These are phyloP conservation scores for Colletotrichum australisinense DNA, from an alignment of 2,329 filamentous ascomycete genomes.

Conservation along the genomic window DNA sequence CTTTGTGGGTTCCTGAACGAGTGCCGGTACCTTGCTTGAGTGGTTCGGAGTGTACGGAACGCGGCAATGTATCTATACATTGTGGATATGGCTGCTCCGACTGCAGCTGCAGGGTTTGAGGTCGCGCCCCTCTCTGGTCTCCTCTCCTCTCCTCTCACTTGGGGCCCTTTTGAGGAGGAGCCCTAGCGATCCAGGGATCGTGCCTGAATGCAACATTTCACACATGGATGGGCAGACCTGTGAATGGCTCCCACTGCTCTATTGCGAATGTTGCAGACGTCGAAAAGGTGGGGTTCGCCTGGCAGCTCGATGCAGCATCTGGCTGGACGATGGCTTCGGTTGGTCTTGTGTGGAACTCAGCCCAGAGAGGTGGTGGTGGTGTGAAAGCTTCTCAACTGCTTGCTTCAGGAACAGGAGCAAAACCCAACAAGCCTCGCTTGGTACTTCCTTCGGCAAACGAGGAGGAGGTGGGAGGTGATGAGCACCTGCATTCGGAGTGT, in stretches of 20 bases:
- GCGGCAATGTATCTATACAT: constrained; percentile 22
- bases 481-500: constrained; percentile 7
- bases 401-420: not conserved
- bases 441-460: not conserved
- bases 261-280: constrained; percentile 7
- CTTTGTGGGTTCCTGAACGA: constrained; percentile 32
- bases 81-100: not conserved
- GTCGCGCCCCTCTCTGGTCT: not conserved
- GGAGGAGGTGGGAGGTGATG: not conserved
- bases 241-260: constrained; percentile 16
- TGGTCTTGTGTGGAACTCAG: not conserved
- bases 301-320: not conserved
- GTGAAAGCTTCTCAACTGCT: not conserved
- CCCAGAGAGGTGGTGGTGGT: not conserved
- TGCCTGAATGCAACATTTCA: constrained; percentile 28
- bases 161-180: constrained; percentile 12
- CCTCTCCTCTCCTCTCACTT: not conserved
- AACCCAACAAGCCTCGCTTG: not conserved
- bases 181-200: constrained; percentile 20
- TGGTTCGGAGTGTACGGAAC: constrained; percentile 29
- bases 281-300: not conserved
- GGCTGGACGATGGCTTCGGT: not conserved
- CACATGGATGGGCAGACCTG: constrained; percentile 9
- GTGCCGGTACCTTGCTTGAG: constrained; percentile 34
- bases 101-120: constrained; percentile 25